A percentile compares a stretch with the other conserved stretches of the same genome.
These are phyloP conservation scores for Lipomyces japonicus DNA, from an alignment of 805 yeast genomes.

Conservation along the genomic window DNA sequence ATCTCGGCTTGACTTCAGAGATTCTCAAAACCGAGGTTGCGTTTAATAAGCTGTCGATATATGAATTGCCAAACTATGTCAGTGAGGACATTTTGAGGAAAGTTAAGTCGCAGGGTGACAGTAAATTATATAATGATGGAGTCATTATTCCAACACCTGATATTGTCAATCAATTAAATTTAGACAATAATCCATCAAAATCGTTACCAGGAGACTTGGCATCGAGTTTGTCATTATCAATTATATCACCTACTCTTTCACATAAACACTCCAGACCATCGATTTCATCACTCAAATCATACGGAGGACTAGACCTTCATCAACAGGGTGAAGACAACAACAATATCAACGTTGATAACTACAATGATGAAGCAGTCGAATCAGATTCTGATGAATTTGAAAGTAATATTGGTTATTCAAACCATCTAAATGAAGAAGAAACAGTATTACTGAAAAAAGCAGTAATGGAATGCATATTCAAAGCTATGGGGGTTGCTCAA, in stretches of 20 bases:
- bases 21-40: constrained; percentile 70
- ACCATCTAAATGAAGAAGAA: neutral
- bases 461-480: constrained; percentile 66
- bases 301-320: neutral
- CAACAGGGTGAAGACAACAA: neutral
- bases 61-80: constrained; percentile 61
- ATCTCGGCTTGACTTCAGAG: constrained; percentile 78
- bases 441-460: constrained; percentile 39
- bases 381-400: neutral
- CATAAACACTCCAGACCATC: neutral
- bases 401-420: constrained; percentile 5
- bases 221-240: neutral
- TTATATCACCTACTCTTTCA: neutral
- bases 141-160: too few relatives aligned
- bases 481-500: constrained; percentile 58
- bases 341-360: neutral
- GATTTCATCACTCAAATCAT: neutral
- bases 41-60: constrained; percentile 46
- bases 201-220: constrained; percentile 3
- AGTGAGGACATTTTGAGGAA: constrained; percentile 53
- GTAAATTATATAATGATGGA: too few relatives aligned
- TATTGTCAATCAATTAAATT: neutral
- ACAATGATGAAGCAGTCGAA: constrained; percentile 2
- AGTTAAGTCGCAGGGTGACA: constrained; percentile 36
- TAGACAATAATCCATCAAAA: neutral